Evolutionary conservation across 352 stramenopile species (phyloP).

Genomic region (Pythium scleroteichum): DNA sequence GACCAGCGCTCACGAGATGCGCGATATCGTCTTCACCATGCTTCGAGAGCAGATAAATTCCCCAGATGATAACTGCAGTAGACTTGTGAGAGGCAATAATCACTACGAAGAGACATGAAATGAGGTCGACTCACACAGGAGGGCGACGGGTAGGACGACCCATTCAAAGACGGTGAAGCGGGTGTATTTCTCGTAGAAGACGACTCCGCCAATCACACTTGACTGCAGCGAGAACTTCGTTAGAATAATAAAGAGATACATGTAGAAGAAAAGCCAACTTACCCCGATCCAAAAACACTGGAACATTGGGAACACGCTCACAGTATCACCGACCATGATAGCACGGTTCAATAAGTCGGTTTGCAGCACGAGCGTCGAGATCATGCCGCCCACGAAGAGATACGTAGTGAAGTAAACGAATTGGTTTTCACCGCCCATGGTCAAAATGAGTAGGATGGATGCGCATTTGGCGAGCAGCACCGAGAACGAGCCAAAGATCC

Average conservation of each 20-base stretch:
- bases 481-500: conserved; percentile 84
- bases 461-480: conserved; percentile 84
- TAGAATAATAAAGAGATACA: too few species aligned
- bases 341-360: conserved; percentile 82
- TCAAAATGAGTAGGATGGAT: conserved; percentile 80
- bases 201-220: conserved; percentile 78
- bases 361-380: conserved; percentile 80
- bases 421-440: conserved; percentile 77
- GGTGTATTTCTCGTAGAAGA: conserved; percentile 87
- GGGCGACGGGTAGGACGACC: conserved; percentile 75
- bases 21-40: conserved; percentile 57
- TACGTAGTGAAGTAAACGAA: conserved; percentile 87
- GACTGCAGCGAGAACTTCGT: conserved; percentile 36
- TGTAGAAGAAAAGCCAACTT: conserved; percentile 18
- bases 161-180: conserved; percentile 79
- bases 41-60: conserved; percentile 83
- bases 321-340: conserved; percentile 83
- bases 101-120: background rate
- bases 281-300: conserved; percentile 90
- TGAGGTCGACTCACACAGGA: conserved; percentile 58
- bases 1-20: conserved; percentile 29
- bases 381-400: conserved; percentile 80
- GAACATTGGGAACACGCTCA: conserved; percentile 88
- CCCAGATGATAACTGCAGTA: conserved; percentile 73
- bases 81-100: background rate